phyloP scores from a whole-genome alignment of 116 monocot genomes.

The Phalaenopsis hybrid region DNA sequence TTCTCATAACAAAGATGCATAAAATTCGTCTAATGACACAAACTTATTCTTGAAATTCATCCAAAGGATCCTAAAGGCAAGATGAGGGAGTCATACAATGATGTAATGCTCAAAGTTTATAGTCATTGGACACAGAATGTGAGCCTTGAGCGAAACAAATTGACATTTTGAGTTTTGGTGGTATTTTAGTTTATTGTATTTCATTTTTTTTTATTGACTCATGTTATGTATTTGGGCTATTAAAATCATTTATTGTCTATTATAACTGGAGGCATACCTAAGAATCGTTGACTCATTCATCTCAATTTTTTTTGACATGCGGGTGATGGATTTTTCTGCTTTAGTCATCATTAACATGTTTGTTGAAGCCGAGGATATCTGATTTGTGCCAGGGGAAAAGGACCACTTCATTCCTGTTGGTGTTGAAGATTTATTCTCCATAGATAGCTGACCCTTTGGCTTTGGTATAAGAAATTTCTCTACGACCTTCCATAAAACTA shows the following conservation, averaged over 20 bases:
- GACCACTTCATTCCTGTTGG: constrained; percentile 73
- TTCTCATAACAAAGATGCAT: neutral
- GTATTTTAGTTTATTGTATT: neutral
- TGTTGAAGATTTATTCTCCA: constrained; percentile 32
- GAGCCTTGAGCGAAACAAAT: neutral
- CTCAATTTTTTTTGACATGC: neutral
- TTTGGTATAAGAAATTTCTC: constrained; percentile 64
- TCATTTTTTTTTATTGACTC: neutral
- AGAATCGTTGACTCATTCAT: neutral
- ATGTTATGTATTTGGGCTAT: neutral
- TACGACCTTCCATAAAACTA: constrained; percentile 93
- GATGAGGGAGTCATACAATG: neutral
- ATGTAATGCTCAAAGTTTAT: neutral
- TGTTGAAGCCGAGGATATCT: neutral
- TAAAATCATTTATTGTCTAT: neutral
- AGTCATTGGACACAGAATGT: neutral
- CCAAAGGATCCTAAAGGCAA: neutral
- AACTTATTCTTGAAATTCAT: neutral
- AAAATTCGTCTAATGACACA: neutral
- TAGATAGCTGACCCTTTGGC: constrained; percentile 22
- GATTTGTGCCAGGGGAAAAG: constrained; percentile 55
- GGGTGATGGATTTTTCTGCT: neutral
- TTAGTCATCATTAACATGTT: neutral
- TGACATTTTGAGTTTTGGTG: neutral
- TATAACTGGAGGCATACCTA: neutral